Percentiles rank a stretch among this genome's conserved stretches.
These are phyloP conservation scores for Balakata baccata DNA, from an alignment of 345 rosid species.

Conservation along the genomic window DNA sequence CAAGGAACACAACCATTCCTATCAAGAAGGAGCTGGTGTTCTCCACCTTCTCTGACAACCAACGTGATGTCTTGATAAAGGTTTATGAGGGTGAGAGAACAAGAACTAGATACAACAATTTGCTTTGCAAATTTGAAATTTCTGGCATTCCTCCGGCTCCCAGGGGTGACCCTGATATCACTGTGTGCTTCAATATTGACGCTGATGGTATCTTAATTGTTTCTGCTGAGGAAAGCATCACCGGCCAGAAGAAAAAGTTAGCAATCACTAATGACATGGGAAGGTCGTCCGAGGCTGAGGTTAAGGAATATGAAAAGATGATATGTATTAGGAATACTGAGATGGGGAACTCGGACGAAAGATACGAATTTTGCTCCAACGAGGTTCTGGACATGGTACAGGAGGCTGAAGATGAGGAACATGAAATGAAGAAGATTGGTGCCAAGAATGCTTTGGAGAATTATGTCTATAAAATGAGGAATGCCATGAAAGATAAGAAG, in stretches of 20 bases:
- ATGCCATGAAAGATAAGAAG: slow-evolving; percentile 17
- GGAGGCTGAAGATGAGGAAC: slow-evolving; percentile 26
- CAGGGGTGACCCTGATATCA: slow-evolving; percentile 32
- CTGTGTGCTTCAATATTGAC: slow-evolving; percentile 32
- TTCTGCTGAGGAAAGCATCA: slow-evolving; percentile 25
- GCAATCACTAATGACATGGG: slow-evolving; percentile 24
- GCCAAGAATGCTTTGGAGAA: slow-evolving; percentile 18
- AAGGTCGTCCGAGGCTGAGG: slow-evolving; percentile 17
- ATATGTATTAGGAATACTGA: no score
- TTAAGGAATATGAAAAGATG: background rate
- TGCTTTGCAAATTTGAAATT: slow-evolving; percentile 32
- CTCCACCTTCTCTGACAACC: slow-evolving; percentile 27
- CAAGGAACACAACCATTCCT: slow-evolving; percentile 34
- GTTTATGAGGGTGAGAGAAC: slow-evolving; percentile 41
- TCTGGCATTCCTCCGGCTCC: slow-evolving; percentile 37
- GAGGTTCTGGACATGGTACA: slow-evolving; percentile 21
- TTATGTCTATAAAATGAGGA: slow-evolving; percentile 21
- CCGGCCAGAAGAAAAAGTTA: slow-evolving; percentile 22
- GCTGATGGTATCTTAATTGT: slow-evolving; percentile 31
- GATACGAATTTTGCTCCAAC: no score
- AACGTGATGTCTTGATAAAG: slow-evolving; percentile 24
- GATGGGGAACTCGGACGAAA: no score
- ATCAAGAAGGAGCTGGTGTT: slow-evolving; percentile 28
- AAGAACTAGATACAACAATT: slow-evolving; percentile 27
- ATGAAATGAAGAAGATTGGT: slow-evolving; percentile 13